Evolutionary conservation across 768 basidiomycete species (phyloP), one percentile per base, ranked within the genome.

Genomic region (Nidularia pulvinata): DNA sequence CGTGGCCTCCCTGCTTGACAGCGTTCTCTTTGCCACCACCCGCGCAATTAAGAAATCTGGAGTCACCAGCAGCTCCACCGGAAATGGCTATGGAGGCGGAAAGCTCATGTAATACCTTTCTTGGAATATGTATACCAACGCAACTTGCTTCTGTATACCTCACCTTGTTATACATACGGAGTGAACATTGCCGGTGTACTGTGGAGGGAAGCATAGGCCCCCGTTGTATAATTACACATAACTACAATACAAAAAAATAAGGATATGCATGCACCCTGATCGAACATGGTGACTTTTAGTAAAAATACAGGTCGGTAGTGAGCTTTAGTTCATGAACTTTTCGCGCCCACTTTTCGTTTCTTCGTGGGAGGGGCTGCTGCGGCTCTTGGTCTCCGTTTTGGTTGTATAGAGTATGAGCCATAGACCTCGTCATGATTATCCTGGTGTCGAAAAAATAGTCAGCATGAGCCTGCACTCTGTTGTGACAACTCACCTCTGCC

Each of bases 1-100:
- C 4, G 88, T 99, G 16, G 95, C 95, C 14, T 89, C 91, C 1
- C 73, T 99, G 11, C 59, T 98, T 49, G 97, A 98, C 69, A 84
- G 90, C 55, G 74, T 91, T 49, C 80, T 97, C 53, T 98, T 96
- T 66, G 89, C 88, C 13, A 89, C 94, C 33, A 80, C 83, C 49
- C 84, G 85, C 56, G 81, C 79, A 46, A 65, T 98, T 57, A 92
- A 91, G 71, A 89, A 87, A 71, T 74, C 74, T 53, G 59, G 63
- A 6, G 61, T 53, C 35, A 51, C 59, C 32, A 48, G 63, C 46
- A 57, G 19, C 19, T 19, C 60, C 33, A 60, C 67, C 11, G 68
- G 71, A 6, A 62, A 65, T 52, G 70, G 72, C 19, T 69, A 67
- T 50, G 57, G 61, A 16, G 65, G 67, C 34, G 72, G 70, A 34